phyloP scores from a whole-genome alignment of 805 yeast genomes.

The Cyberlindnera euphorbiiphila region DNA sequence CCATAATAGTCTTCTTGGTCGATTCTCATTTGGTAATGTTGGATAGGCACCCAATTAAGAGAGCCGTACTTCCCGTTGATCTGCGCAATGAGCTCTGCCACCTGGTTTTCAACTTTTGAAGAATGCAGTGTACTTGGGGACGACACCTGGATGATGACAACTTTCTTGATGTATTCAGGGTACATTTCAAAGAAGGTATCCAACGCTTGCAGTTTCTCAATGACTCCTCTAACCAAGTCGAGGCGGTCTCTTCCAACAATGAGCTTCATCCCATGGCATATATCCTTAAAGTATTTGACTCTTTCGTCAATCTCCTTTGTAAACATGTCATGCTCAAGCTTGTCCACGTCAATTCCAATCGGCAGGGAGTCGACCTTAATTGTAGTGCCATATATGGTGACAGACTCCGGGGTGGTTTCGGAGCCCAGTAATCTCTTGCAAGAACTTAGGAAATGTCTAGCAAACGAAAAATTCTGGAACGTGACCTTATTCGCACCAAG shows the following conservation, averaged over 20 bases:
- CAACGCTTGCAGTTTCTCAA: constrained; percentile 88
- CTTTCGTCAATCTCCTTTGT: constrained; percentile 50
- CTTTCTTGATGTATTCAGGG: constrained; percentile 88
- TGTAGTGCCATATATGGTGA: constrained; percentile 72
- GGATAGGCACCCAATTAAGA: constrained; percentile 80
- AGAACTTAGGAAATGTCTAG: constrained; percentile 87
- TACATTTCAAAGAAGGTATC: constrained; percentile 84
- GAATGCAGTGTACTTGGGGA: constrained; percentile 55
- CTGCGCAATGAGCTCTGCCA: constrained; percentile 72
- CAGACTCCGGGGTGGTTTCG: constrained; percentile 42
- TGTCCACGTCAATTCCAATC: constrained; percentile 79
- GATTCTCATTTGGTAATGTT: constrained; percentile 87
- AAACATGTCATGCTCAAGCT: constrained; percentile 58
- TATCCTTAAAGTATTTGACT: constrained; percentile 57
- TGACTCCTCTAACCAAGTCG: constrained; percentile 88
- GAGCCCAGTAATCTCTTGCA: constrained; percentile 85
- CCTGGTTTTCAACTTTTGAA: constrained; percentile 70
- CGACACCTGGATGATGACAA: constrained; percentile 87
- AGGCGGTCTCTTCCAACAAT: constrained; percentile 93
- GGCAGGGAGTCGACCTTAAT: constrained; percentile 76
- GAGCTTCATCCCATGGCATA: constrained; percentile 64
- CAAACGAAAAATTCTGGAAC: constrained; percentile 82
- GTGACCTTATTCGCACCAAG: constrained; percentile 84
- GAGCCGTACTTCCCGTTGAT: constrained; percentile 86
- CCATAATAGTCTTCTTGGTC: constrained; percentile 89